These are phyloP conservation scores for Aspergillus tanneri DNA, from an alignment of 2,329 filamentous ascomycete species.

Conservation along the genomic window DNA sequence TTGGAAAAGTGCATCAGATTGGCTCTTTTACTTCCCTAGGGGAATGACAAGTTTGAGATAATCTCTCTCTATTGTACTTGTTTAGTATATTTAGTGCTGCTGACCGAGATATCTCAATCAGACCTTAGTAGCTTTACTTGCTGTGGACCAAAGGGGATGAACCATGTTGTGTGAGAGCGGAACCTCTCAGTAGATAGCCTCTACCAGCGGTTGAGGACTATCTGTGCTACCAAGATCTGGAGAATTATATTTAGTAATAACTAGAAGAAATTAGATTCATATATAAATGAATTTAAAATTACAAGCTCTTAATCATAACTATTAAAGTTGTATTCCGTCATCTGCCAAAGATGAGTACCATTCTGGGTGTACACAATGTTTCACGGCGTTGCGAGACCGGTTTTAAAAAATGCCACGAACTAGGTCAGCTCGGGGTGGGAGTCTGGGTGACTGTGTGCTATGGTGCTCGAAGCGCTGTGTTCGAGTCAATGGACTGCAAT, in stretches of 20 bases:
- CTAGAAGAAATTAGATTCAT: neutral
- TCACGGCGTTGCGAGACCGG: constrained; percentile 3
- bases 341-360: neutral
- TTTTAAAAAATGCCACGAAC: constrained; percentile 4
- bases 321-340: neutral
- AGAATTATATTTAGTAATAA: neutral
- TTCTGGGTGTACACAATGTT: constrained; percentile 3
- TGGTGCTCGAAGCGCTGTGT: constrained; percentile 2
- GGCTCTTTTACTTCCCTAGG: no score
- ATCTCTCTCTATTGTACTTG: no score
- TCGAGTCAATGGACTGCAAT: neutral
- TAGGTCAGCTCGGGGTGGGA: constrained; percentile 1
- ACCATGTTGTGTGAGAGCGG: no score
- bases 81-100: no score
- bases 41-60: no score
- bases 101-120: no score
- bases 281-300: neutral
- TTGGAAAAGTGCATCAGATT: no score
- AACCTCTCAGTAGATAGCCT: no score
- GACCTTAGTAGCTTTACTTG: no score
- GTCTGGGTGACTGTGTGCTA: constrained; percentile 1
- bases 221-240: neutral
- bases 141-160: no score
- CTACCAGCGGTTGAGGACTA: neutral
- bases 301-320: no score